Evolutionary conservation across 805 yeast species (phyloP).

Genomic region (Teunomyces tritomae): DNA sequence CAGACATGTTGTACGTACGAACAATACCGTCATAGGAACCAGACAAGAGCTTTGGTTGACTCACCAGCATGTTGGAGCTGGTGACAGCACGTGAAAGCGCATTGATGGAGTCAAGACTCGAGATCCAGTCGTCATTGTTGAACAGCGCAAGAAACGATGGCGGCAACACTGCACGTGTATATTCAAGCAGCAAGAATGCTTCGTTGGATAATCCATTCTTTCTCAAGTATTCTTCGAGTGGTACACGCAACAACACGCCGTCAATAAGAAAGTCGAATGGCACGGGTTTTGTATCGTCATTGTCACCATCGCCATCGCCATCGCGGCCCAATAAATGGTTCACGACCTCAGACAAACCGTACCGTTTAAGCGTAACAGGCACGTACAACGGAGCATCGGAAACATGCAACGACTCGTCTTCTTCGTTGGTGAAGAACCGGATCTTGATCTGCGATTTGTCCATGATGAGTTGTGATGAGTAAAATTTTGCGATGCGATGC

Average conservation of each 20-base stretch:
- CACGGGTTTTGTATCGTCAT: constrained; percentile 52
- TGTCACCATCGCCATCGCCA: constrained; percentile 29
- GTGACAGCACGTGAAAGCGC: constrained; percentile 22
- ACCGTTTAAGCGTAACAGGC: constrained; percentile 82
- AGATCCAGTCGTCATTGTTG: constrained; percentile 94
- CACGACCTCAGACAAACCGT: constrained; percentile 91
- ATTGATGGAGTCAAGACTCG: constrained; percentile 61
- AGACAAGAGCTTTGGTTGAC: constrained; percentile 60
- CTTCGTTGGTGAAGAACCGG: constrained; percentile 82
- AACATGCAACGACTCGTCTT: constrained; percentile 67
- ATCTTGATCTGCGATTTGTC: constrained; percentile 70
- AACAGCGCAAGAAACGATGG: constrained; percentile 90
- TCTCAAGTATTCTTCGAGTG: constrained; percentile 76
- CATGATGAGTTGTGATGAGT: constrained; percentile 13
- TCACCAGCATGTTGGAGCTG: constrained; percentile 22
- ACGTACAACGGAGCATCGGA: constrained; percentile 79
- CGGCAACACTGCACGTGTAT: constrained; percentile 88
- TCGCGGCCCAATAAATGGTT: constrained; percentile 69
- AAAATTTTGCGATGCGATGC: constrained; percentile 4
- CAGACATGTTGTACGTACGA: constrained; percentile 81
- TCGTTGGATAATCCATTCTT: constrained; percentile 80
- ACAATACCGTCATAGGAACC: constrained; percentile 96
- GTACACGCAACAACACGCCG: constrained; percentile 74
- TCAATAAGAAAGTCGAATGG: constrained; percentile 93
- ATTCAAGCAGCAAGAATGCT: constrained; percentile 75